Evolutionary conservation across 2,329 filamentous ascomycete species (phyloP).

Genomic region (Fusarium sp.): DNA sequence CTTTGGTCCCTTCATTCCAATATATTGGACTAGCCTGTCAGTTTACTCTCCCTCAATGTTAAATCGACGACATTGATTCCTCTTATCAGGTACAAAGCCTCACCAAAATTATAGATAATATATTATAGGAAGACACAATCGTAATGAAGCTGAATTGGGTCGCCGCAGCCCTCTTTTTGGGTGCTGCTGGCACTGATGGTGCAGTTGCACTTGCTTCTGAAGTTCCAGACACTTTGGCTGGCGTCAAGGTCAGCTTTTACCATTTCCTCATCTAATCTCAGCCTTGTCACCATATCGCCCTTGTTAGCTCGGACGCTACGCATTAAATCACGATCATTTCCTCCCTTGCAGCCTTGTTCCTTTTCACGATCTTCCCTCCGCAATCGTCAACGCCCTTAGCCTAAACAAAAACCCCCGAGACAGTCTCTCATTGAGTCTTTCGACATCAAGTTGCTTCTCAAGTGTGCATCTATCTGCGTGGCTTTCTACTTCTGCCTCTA

Average conservation of each 20-base stretch:
- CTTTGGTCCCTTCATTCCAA: slow-evolving; percentile 6
- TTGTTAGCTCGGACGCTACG: background rate
- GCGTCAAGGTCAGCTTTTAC: slow-evolving; percentile 29
- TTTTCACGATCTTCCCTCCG: background rate
- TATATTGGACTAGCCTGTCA: slow-evolving; percentile 28
- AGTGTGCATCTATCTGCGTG: background rate
- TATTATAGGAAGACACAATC: background rate
- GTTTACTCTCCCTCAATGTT: slow-evolving; percentile 1
- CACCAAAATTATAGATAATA: background rate
- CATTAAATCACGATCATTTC: background rate
- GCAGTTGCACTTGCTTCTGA: slow-evolving; percentile 15
- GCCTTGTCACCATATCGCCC: background rate
- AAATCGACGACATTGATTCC: background rate
- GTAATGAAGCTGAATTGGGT: slow-evolving; percentile 52
- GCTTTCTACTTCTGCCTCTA: no score
- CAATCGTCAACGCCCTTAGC: background rate
- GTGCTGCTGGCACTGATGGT: slow-evolving; percentile 47
- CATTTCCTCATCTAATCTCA: background rate
- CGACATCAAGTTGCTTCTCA: background rate
- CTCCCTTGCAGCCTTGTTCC: background rate
- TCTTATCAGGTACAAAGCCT: background rate
- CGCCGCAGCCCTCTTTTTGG: slow-evolving; percentile 49
- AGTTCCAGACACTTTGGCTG: slow-evolving; percentile 15
- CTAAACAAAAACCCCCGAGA: background rate
- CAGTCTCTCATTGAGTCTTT: background rate